Conservation (phyloP, 1,284 basidiomycete genomes). For the Naganishia albida region DNA sequence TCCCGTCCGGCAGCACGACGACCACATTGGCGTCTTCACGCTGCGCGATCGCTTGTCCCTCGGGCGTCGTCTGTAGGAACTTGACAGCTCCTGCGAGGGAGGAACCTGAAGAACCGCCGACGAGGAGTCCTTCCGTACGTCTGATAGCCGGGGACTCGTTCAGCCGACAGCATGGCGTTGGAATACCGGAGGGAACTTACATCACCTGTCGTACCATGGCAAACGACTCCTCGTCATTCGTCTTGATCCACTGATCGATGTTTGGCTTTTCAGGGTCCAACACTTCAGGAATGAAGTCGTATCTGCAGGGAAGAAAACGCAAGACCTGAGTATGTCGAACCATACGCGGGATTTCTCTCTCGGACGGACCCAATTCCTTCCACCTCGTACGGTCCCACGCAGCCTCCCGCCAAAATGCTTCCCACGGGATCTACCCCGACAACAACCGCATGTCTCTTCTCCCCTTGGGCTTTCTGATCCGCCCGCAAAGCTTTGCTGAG, state of each 20-base stretch:
- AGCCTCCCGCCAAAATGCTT: constrained; percentile 69
- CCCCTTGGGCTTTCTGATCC: constrained; percentile 37
- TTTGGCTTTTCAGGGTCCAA: constrained; percentile 48
- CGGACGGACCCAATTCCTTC: constrained; percentile 78
- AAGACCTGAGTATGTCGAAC: background rate
- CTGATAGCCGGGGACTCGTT: constrained; percentile 34
- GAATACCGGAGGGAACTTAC: constrained; percentile 42
- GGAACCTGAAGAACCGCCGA: constrained; percentile 89
- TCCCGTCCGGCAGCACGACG: constrained; percentile 82
- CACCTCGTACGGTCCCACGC: constrained; percentile 69
- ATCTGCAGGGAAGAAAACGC: constrained; percentile 49
- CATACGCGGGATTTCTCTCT: no score
- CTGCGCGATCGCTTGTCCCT: constrained; percentile 67
- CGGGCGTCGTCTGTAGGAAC: constrained; percentile 69
- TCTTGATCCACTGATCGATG: constrained; percentile 80
- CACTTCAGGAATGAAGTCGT: constrained; percentile 86
- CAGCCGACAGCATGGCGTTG: background rate
- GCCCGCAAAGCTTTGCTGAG: constrained; percentile 80
- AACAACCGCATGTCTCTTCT: constrained; percentile 55
- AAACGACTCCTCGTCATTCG: constrained; percentile 78
- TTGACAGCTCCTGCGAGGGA: constrained; percentile 73
- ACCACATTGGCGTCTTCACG: constrained; percentile 82
- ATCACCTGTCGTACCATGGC: constrained; percentile 75
- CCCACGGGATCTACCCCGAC: constrained; percentile 94
- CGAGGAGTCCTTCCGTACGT: constrained; percentile 78